Evolutionary conservation across 768 basidiomycete species (phyloP), one percentile per base, ranked within the genome.

Genomic region (Gautieria morchelliformis): DNA sequence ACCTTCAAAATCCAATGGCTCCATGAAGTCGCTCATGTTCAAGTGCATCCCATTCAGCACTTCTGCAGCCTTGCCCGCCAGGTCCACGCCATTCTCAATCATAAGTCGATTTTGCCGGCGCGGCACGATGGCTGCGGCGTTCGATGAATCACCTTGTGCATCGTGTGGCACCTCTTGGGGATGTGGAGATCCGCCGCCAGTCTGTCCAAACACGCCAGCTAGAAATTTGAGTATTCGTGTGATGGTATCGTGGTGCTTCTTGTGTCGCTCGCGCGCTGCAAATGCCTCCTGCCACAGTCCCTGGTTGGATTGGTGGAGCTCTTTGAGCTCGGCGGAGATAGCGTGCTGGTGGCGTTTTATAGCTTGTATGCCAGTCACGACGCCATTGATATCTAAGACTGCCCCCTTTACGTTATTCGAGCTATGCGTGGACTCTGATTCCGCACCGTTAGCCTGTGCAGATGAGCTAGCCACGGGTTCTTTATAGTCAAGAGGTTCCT

Each of bases 231-330:
- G 79, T 60, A 99, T 98, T 56, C 90, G 76, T 65, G 96, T 93
- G 67, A 98, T 93, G 20, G 93, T 96, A 68, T 98, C 93, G 66
- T 96, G 88, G 62, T 97, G 93, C 66, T 90, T 93, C 67, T 92
- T 85, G 65, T 95, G 85, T 57, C 83, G 79, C 62, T 85, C 82
- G 15, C 93, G 76, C 1, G 90, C 81, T 33, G 80, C 73, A 62
- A 92, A 70, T 1, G 92, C 85, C 66, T 98, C 93, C 67, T 91
- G 83, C 95, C 95, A 99, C n/a, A 98, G 71, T 20, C 84, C 73
- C 61, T 93, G 83, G 65, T 97, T 97, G 2, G 85, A 87, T 57
- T 78, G 77, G 71, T 95, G 93, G 47, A 98, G 74, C 27, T 92
- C 88, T 64, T 87, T 89, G 51, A 98, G 74, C 63, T 99, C 93